phyloP scores from a whole-genome alignment of 805 yeast genomes.

The Kluyveromyces lactis region DNA sequence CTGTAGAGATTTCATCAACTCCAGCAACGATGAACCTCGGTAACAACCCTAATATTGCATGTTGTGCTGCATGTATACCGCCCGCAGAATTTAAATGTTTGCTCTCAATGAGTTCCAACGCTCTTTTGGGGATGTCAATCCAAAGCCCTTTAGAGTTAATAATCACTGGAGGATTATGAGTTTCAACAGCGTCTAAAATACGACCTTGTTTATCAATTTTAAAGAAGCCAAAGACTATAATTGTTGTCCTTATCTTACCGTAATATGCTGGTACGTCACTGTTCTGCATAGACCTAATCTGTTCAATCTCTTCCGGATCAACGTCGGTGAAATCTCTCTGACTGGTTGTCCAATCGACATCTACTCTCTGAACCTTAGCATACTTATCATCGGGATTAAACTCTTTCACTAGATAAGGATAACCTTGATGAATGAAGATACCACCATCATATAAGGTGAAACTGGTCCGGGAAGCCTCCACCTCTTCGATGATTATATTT shows the following conservation, averaged over 20 bases:
- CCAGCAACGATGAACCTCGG: slow-evolving; percentile 70
- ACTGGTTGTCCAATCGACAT: slow-evolving; percentile 88
- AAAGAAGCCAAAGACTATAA: slow-evolving; percentile 85
- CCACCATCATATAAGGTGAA: slow-evolving; percentile 92
- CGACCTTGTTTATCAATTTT: slow-evolving; percentile 69
- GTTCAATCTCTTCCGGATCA: slow-evolving; percentile 72
- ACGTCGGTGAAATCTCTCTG: slow-evolving; percentile 92
- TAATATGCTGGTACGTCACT: slow-evolving; percentile 58
- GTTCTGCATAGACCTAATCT: slow-evolving; percentile 44
- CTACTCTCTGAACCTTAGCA: slow-evolving; percentile 81
- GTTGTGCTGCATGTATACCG: slow-evolving; percentile 96
- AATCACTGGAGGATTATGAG: slow-evolving; percentile 74
- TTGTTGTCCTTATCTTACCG: slow-evolving; percentile 68
- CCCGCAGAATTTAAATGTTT: slow-evolving; percentile 71
- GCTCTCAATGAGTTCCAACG: slow-evolving; percentile 46
- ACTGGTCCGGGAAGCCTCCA: slow-evolving; percentile 81
- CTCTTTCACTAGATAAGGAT: slow-evolving; percentile 77
- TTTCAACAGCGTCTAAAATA: slow-evolving; percentile 90
- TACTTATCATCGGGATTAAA: slow-evolving; percentile 68
- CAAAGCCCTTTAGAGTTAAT: slow-evolving; percentile 75
- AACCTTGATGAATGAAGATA: slow-evolving; percentile 88
- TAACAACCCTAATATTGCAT: slow-evolving; percentile 71
- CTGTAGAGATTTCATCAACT: slow-evolving; percentile 75
- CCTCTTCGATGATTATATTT: slow-evolving; percentile 74
- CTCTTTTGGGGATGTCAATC: slow-evolving; percentile 74